A percentile compares a stretch with the other conserved stretches of the same genome.
phyloP scores from a whole-genome alignment of 805 yeast genomes.

The Yarrowia sp. region DNA sequence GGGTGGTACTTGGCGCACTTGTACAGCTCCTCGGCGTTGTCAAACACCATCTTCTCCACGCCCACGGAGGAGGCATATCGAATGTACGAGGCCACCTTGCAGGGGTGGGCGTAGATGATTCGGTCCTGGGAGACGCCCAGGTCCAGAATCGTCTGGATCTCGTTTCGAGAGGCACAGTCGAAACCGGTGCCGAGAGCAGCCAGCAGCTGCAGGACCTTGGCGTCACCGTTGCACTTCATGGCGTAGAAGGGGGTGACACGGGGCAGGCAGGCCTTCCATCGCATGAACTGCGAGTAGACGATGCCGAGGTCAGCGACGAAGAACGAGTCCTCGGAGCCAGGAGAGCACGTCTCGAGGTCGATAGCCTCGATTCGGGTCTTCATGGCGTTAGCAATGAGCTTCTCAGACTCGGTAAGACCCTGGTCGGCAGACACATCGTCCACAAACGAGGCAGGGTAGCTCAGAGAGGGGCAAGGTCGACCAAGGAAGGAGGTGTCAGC shows the following conservation, averaged over 20 bases:
- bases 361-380: slow-evolving; percentile 38
- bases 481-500: neutral
- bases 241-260: slow-evolving; percentile 87
- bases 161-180: slow-evolving; percentile 90
- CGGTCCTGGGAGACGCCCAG: slow-evolving; percentile 63
- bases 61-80: slow-evolving; percentile 59
- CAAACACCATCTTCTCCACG: slow-evolving; percentile 80
- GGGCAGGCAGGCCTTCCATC: slow-evolving; percentile 69
- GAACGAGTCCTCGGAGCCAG: slow-evolving; percentile 83
- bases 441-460: neutral
- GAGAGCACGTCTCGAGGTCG: slow-evolving; percentile 57
- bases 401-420: slow-evolving; percentile 2
- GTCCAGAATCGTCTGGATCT: slow-evolving; percentile 63
- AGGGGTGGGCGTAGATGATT: slow-evolving; percentile 90
- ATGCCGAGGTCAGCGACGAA: slow-evolving; percentile 83
- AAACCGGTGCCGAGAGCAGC: slow-evolving; percentile 68
- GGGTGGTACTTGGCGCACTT: slow-evolving; percentile 72
- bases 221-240: slow-evolving; percentile 86
- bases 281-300: slow-evolving; percentile 55
- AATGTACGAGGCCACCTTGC: slow-evolving; percentile 81
- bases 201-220: slow-evolving; percentile 55
- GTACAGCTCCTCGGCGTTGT: slow-evolving; percentile 77
- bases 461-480: neutral
- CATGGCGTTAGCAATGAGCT: slow-evolving; percentile 32
- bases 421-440: neutral